Evolutionary conservation across 2,329 filamentous ascomycete species (phyloP), one percentile per base, ranked within the genome.

Genomic region (Onygenales sp.): DNA sequence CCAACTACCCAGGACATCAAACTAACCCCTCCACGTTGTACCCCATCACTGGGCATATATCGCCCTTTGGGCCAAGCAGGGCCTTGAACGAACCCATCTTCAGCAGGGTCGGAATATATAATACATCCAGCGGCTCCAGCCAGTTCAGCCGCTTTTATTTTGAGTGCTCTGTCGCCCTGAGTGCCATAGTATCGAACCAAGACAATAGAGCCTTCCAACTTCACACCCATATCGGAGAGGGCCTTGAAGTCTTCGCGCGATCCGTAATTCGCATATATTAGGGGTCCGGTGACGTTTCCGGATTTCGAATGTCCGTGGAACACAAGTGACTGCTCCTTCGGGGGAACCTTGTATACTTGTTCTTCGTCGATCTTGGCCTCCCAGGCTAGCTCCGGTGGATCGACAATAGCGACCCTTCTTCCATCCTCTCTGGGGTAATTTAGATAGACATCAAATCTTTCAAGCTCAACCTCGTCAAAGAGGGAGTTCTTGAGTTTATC

Each of bases 221-320:
- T 78, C 56, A 97, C 78, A 0, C 85, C 87, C 57, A 80, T 80
- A 52, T 90, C 83, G 54, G 79, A 74, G 32, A 98, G 73, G 52
- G 70, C 74, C 65, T 86, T 77, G 66, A 94, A 97, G 66, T 98
- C 93, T 43, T 88, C 83, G 49, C 83, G 80, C 43, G 88, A 86
- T 10, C 93, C 94, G 63, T 91, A 95, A 70, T 97, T 96, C 51
- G 86, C 92, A 67, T 95, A 98, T 1, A 98, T 81, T 44, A 97
- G 69, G 17, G 87, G 91, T 0, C 93, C 93, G 31, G 81, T 87
- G 39, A 92, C 90, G 62, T 93, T 87, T 43, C 91, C 93, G 0
- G 86, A 80, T 65, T 87, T 90, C 14, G 91, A 95, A 66, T 93
- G 84, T 1, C 88, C 93, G 67, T 97, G 92, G 65, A 95, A 98